phyloP scores from a whole-genome alignment of 2,329 filamentous ascomycete genomes.

The Epichloe aotearoae region DNA sequence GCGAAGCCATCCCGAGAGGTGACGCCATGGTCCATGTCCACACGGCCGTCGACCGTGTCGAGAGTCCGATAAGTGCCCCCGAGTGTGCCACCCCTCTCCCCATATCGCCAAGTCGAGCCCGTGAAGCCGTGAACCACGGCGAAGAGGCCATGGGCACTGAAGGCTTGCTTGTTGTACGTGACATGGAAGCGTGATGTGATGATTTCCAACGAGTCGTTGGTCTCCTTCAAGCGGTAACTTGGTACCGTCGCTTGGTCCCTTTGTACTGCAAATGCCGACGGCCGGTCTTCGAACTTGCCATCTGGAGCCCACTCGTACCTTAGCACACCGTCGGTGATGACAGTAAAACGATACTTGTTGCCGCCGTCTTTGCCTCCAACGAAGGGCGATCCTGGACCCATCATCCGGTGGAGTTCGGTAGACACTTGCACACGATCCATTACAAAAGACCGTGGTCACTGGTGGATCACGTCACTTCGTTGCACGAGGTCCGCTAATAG shows the following conservation, averaged over 20 bases:
- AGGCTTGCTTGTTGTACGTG: slow-evolving; percentile 43
- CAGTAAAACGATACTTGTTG: slow-evolving; percentile 42
- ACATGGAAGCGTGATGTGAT: slow-evolving; percentile 41
- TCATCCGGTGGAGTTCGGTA: neutral
- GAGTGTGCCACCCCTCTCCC: slow-evolving; percentile 26
- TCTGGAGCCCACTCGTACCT: slow-evolving; percentile 51
- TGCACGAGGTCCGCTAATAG: no score
- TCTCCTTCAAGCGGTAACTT: slow-evolving; percentile 33
- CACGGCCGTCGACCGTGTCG: slow-evolving; percentile 37
- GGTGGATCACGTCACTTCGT: no score
- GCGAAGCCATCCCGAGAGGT: slow-evolving; percentile 37
- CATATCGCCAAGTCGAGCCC: slow-evolving; percentile 34
- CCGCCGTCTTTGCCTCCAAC: slow-evolving; percentile 9
- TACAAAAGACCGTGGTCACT: neutral
- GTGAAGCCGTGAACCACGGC: slow-evolving; percentile 29
- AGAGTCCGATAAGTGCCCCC: slow-evolving; percentile 40
- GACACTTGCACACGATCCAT: neutral
- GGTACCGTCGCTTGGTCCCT: slow-evolving; percentile 28
- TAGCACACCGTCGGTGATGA: slow-evolving; percentile 41
- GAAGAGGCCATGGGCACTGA: slow-evolving; percentile 35
- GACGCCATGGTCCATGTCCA: slow-evolving; percentile 35
- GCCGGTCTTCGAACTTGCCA: slow-evolving; percentile 46
- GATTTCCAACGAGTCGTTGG: slow-evolving; percentile 36
- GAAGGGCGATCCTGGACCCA: neutral
- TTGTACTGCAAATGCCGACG: slow-evolving; percentile 47